phyloP scores from a whole-genome alignment of 1,139 yeast genomes.

The Nakaseomyces uthaithaninus region DNA sequence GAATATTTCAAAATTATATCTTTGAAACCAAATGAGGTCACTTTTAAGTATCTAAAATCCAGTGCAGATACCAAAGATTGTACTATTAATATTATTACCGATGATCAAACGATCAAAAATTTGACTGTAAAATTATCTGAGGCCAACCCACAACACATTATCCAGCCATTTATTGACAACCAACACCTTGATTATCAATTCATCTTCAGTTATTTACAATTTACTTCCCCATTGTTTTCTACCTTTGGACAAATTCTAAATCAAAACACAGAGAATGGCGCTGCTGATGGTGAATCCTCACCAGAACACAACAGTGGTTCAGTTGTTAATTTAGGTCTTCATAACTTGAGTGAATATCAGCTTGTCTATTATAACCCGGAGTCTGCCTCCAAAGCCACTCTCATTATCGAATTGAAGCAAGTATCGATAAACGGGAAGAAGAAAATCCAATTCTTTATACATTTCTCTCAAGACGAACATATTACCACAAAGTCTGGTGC shows the following conservation, averaged over 20 bases:
- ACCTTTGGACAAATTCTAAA: constrained; percentile 21
- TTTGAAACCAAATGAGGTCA: constrained; percentile 30
- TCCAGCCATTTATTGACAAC: constrained; percentile 30
- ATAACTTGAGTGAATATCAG: constrained; percentile 29
- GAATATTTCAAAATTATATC: constrained; percentile 28
- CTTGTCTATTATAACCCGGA: constrained; percentile 23
- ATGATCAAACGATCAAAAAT: constrained; percentile 25
- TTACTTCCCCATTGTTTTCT: constrained; percentile 29
- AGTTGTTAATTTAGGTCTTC: constrained; percentile 22
- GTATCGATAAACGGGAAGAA: constrained; percentile 23
- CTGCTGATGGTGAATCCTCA: not conserved
- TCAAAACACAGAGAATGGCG: constrained; percentile 11
- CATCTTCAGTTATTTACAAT: constrained; percentile 31
- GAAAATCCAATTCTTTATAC: constrained; percentile 25
- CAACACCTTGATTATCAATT: constrained; percentile 28
- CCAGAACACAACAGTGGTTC: too few relatives aligned
- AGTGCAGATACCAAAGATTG: constrained; percentile 27
- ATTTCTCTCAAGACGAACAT: constrained; percentile 28
- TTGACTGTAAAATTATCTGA: constrained; percentile 28
- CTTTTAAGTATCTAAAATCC: constrained; percentile 30
- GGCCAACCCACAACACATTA: constrained; percentile 30
- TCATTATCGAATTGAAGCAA: constrained; percentile 26
- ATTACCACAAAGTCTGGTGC: constrained; percentile 24
- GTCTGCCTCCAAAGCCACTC: constrained; percentile 23
- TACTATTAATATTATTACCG: constrained; percentile 27